Evolutionary conservation across 1,139 yeast species (phyloP).

Genomic region (Candida sp.): DNA sequence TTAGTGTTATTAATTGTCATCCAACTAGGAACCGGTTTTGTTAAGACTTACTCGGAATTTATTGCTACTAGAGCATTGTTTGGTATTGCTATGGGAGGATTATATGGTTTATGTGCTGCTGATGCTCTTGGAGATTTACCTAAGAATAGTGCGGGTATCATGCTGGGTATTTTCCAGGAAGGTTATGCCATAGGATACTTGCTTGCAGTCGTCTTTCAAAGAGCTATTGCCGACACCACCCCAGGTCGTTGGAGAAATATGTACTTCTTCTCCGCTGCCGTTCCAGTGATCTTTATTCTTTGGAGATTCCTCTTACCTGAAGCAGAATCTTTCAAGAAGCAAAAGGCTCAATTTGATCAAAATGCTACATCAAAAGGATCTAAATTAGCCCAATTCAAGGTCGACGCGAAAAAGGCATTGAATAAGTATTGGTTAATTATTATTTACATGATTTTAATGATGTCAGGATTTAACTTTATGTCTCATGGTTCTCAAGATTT

Average conservation of each 20-base stretch:
- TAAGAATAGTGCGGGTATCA: slow-evolving; percentile 32
- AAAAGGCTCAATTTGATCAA: slow-evolving; percentile 17
- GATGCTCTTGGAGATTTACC: slow-evolving; percentile 39
- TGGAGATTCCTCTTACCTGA: slow-evolving; percentile 38
- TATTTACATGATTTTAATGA: slow-evolving; percentile 31
- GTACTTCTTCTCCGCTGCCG: slow-evolving; percentile 44
- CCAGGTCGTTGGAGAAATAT: slow-evolving; percentile 36
- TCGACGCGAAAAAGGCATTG: slow-evolving; percentile 24
- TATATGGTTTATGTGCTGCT: slow-evolving; percentile 38
- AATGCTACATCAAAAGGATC: slow-evolving; percentile 10
- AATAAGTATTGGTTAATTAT: slow-evolving; percentile 37
- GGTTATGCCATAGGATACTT: slow-evolving; percentile 45
- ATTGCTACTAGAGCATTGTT: slow-evolving; percentile 39
- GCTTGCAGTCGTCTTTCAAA: slow-evolving; percentile 38
- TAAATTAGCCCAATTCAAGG: slow-evolving; percentile 10
- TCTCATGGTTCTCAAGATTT: slow-evolving; percentile 41
- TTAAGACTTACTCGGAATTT: slow-evolving; percentile 32
- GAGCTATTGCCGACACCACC: slow-evolving; percentile 34
- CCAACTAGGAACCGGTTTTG: slow-evolving; percentile 42
- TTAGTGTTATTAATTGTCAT: slow-evolving; percentile 27
- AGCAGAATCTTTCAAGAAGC: slow-evolving; percentile 31
- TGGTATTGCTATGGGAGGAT: slow-evolving; percentile 44
- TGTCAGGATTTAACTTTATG: slow-evolving; percentile 43
- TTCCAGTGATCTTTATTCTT: slow-evolving; percentile 32
- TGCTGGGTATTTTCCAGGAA: slow-evolving; percentile 40